phyloP scores from a whole-genome alignment of 768 basidiomycete species.

The Tricholoma matsutake region DNA sequence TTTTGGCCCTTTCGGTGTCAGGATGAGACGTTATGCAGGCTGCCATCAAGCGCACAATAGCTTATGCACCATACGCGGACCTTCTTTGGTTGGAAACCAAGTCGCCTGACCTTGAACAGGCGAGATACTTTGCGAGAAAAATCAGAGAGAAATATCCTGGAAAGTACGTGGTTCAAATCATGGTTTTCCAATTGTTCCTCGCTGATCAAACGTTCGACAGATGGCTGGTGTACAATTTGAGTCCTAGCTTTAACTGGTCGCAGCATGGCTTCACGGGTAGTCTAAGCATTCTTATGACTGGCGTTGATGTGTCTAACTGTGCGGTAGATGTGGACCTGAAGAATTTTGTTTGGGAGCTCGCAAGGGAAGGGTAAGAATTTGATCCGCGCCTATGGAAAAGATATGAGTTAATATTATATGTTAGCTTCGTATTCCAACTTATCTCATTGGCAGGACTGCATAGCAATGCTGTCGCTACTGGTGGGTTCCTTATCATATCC shows the following conservation, averaged over 20 bases:
- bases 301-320: constrained; percentile 3
- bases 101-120: constrained; percentile 78
- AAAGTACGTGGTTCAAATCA: constrained; percentile 44
- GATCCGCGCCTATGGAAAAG: not conserved
- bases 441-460: constrained; percentile 91
- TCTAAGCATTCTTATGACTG: not conserved
- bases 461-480: constrained; percentile 73
- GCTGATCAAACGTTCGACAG: constrained; percentile 30
- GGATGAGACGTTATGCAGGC: constrained; percentile 35
- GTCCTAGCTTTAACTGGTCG: constrained; percentile 94
- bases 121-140: constrained; percentile 70
- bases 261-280: constrained; percentile 72
- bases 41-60: constrained; percentile 76
- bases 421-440: constrained; percentile 84
- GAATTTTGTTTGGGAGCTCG: constrained; percentile 87
- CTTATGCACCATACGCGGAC: constrained; percentile 85
- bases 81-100: constrained; percentile 94
- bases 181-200: not conserved
- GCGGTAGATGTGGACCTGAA: constrained; percentile 67
- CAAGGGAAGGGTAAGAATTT: constrained; percentile 69
- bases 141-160: constrained; percentile 71
- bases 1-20: constrained; percentile 1
- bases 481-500: constrained; percentile 35
- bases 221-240: constrained; percentile 90
- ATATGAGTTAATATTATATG: constrained; percentile 6